Evolutionary conservation across 441 rosid genomes (phyloP).

Genomic region (Manihot esculenta): DNA sequence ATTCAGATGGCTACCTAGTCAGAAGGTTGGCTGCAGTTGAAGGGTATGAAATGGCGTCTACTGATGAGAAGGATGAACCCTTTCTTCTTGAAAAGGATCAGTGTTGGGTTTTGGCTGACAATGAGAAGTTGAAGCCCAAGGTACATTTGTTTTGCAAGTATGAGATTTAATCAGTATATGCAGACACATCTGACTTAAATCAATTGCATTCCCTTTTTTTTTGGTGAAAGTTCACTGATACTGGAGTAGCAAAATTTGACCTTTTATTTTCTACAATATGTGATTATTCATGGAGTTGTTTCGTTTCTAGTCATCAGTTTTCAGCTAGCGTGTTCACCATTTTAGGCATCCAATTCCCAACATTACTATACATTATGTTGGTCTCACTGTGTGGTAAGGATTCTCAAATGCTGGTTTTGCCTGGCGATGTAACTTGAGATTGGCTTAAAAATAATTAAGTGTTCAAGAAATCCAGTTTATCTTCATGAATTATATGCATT

Average conservation of each 20-base stretch:
- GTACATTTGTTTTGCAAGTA: slow-evolving; percentile 33
- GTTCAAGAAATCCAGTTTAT: neutral
- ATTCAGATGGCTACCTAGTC: slow-evolving; percentile 53
- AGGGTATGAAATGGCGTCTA: slow-evolving; percentile 89
- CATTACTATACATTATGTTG: neutral
- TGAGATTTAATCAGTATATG: slow-evolving; percentile 1
- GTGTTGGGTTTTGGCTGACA: slow-evolving; percentile 93
- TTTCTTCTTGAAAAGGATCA: slow-evolving; percentile 75
- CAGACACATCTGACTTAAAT: slow-evolving; percentile 1
- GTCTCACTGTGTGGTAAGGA: neutral
- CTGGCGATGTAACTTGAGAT: neutral
- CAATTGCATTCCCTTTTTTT: neutral
- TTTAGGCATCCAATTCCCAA: too few relatives aligned
- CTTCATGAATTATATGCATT: neutral
- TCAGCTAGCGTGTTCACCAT: neutral
- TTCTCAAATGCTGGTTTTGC: neutral
- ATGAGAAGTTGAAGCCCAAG: slow-evolving; percentile 72
- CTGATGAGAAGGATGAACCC: slow-evolving; percentile 70
- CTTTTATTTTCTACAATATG: neutral
- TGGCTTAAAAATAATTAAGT: neutral
- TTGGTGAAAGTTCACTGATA: neutral
- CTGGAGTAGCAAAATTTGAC: neutral
- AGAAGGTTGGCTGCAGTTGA: slow-evolving; percentile 87
- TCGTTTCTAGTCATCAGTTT: neutral
- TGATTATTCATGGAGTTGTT: neutral